Base-by-base conservation (phyloP, 2,329 filamentous ascomycete genomes). In the Epichloe festucae region DNA sequence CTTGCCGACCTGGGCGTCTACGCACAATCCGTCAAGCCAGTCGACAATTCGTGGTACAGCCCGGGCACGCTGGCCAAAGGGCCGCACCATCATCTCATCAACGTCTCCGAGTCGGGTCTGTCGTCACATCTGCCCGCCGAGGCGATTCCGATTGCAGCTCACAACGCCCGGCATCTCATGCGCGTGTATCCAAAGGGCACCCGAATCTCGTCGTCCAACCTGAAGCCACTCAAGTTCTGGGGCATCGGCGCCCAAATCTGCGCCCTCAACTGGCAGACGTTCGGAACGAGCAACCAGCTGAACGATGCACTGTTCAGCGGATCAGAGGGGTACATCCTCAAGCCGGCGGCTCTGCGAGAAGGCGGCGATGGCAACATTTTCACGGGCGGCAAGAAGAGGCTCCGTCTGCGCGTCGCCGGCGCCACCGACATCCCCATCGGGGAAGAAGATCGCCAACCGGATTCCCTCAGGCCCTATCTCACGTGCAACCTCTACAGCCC, bases 231-330 rank as follows among this genome's bases (percentile, higher is more conserved):
- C 0, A 73, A 75, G 0, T 85, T 82, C 61, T 86, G 82, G 82
- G 79, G 73, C 6, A 62, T 84, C 4, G 82, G 82, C 1, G 81
- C 82, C 2, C 82, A 86, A 58, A 81, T 86, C 46, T 84, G 80
- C 60, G 82, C 82, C 3, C 70, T 86, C 49, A 86, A 86, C 65
- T 82, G 81, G 78, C 82, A 86, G 60, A 82, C 75, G 0, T 86
- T 84, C 56, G 80, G 79, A 36, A 75, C 76, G 6, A 74, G 74
- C 59, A 81, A 82, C 68, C 82, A 85, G 63, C 70, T 85, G 56
- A 85, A 85, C 60, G 81, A 84, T 59, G 82, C 82, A 0, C 69
- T 86, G 0, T 85, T 86, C 63, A 73, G 71, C 46, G 81, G 80
- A 12, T 79, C 81, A 0, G 78, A 79, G 31, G 82, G 82, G 7